These are phyloP conservation scores for Acephala macrosclerotiorum DNA, from an alignment of 2,329 filamentous ascomycete species.

Conservation along the genomic window DNA sequence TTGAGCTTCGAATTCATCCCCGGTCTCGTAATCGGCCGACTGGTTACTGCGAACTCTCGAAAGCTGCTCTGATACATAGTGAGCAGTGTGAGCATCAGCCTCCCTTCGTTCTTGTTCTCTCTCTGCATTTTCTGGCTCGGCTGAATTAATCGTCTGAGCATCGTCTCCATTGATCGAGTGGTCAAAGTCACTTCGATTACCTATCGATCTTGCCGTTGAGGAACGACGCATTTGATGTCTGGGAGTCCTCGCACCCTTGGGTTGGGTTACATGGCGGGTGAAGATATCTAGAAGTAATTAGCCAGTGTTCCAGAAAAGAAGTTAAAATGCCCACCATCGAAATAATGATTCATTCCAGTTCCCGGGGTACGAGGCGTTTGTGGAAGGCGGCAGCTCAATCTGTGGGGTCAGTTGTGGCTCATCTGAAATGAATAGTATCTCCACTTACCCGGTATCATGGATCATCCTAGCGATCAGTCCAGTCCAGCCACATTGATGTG, in stretches of 20 bases:
- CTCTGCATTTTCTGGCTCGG: conserved; percentile 61
- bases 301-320: too few species aligned
- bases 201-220: conserved; percentile 84
- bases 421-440: not conserved
- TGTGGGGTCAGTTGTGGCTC: conserved; percentile 54
- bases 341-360: conserved; percentile 86
- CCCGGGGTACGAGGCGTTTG: conserved; percentile 76
- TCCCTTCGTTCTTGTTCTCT: conserved; percentile 56
- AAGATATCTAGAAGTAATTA: conserved; percentile 63
- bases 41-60: conserved; percentile 69
- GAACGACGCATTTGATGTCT: conserved; percentile 73
- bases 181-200: conserved; percentile 81
- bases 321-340: conserved; percentile 63
- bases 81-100: conserved; percentile 75
- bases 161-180: conserved; percentile 55
- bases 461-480: conserved; percentile 96
- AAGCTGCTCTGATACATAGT: conserved; percentile 84
- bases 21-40: conserved; percentile 48
- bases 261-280: conserved; percentile 57
- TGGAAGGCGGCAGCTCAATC: conserved; percentile 86
- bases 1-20: conserved; percentile 69
- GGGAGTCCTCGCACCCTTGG: conserved; percentile 48
- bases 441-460: conserved; percentile 89
- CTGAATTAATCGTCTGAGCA: conserved; percentile 47
- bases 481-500: conserved; percentile 96